Base-by-base conservation (phyloP, 441 rosid genomes). In the Euphorbia celastroides region DNA sequence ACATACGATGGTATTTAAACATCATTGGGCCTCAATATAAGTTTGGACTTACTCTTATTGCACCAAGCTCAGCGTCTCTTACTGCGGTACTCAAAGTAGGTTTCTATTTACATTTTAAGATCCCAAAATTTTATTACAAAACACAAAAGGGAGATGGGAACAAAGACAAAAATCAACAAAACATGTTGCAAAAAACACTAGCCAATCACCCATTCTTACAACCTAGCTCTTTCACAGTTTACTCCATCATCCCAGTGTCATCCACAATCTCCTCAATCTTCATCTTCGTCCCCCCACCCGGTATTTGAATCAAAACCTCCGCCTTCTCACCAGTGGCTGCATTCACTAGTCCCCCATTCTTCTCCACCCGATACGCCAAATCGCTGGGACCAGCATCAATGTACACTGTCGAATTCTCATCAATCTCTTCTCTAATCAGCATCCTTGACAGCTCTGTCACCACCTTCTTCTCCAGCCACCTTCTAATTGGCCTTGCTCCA, bases 401-500 rank as follows among this genome's bases (percentile, higher is more conserved):
- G 73, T 84, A 82, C 36, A 91, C 95, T 0, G 93, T 89, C 0
- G 89, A 81, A 84, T 86, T 93, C 65, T 91, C 92, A 11, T 93
- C 96, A 0, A 93, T 89, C 46, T 91, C 93, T 30, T 86, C 91
- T 69, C 81, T 79, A 36, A 91, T 60, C 0, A 91, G 82, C 99
- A 89, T 88, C 68, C 83, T 84, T 3, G 96, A 93, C 5, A 93
- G 70, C 72, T 88, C 87, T 0, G 96, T 91, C 1, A 93, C 96
- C 62, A 93, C 96, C 80, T 79, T 82, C 78, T 68, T 91, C 83
- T 93, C 89, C 0, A 91, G 90, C 99, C 96, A 93, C 58, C 99
- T 86, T 77, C 97, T 76, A 20, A 91, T 93, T 0, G 97, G 96
- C 50, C 99, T 81, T 0, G 89, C 97, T 6, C 96, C 97, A 65